Evolutionary conservation across 495 filamentous ascomycete genomes (phyloP).

Genomic region (Neurospora sp.): DNA sequence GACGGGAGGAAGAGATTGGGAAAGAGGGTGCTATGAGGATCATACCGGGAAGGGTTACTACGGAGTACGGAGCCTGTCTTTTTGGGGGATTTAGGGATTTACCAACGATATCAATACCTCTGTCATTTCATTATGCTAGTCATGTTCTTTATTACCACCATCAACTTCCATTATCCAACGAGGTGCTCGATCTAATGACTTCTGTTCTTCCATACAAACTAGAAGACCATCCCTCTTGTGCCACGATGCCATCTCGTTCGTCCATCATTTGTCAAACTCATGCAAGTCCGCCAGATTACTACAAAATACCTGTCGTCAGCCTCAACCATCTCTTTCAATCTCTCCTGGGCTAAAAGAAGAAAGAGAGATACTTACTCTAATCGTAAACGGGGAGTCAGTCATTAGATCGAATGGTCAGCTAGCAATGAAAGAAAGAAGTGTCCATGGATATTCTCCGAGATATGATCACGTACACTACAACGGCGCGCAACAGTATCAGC

Average conservation of each 20-base stretch:
- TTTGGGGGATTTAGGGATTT: not conserved
- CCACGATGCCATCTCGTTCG: too few species aligned
- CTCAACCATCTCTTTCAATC: not conserved
- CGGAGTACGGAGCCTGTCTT: too few species aligned
- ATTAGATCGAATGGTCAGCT: too few species aligned
- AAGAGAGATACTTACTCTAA: not conserved
- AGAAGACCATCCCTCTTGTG: too few species aligned
- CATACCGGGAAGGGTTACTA: not conserved
- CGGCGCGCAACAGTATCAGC: not conserved
- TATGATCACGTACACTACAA: not conserved
- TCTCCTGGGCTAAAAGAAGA: not conserved
- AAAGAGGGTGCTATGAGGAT: not conserved
- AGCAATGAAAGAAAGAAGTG: too few species aligned
- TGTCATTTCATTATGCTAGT: not conserved
- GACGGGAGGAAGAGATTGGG: not conserved
- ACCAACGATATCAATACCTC: not conserved
- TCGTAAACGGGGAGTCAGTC: not conserved
- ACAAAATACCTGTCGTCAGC: not conserved
- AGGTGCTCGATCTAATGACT: too few species aligned
- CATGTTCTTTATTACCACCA: too few species aligned
- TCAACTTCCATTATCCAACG: too few species aligned
- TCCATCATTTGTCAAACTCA: not conserved
- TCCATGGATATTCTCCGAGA: not conserved
- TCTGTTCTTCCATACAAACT: too few species aligned
- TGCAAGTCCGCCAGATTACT: not conserved